phyloP scores from a whole-genome alignment of 1,139 yeast species.

The Debaryomyces sp. region DNA sequence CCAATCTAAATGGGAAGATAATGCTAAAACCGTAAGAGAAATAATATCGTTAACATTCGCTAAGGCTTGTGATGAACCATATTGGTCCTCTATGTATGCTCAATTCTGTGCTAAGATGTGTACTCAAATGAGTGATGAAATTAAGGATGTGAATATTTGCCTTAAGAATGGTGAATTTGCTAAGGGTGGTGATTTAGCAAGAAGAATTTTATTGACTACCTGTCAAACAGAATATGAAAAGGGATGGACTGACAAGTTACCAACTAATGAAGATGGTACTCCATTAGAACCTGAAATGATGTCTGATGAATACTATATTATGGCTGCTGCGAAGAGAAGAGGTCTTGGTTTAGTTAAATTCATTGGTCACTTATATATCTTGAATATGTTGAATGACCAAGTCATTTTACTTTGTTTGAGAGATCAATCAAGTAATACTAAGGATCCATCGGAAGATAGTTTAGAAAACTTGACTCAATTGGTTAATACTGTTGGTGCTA shows the following conservation, averaged over 20 bases:
- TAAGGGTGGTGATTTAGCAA: slow-evolving; percentile 71
- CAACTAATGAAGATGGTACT: slow-evolving; percentile 78
- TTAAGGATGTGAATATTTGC: slow-evolving; percentile 58
- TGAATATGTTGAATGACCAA: slow-evolving; percentile 74
- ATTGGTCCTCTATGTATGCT: slow-evolving; percentile 98
- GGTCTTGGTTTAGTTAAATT: slow-evolving; percentile 96
- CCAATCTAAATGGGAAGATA: slow-evolving; percentile 86
- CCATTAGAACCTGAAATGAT: slow-evolving; percentile 84
- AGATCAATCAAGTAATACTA: slow-evolving; percentile 60
- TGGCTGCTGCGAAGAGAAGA: slow-evolving; percentile 96
- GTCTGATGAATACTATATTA: slow-evolving; percentile 92
- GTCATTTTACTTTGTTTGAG: slow-evolving; percentile 79
- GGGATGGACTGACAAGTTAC: slow-evolving; percentile 91
- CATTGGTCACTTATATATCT: slow-evolving; percentile 89
- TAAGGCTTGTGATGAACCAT: slow-evolving; percentile 97
- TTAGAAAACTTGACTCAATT: slow-evolving; percentile 89
- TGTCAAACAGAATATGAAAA: slow-evolving; percentile 94
- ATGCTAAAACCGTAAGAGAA: slow-evolving; percentile 77
- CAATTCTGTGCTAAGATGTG: slow-evolving; percentile 87
- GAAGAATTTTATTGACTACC: slow-evolving; percentile 79
- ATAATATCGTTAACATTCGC: slow-evolving; percentile 88
- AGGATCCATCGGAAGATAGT: slow-evolving; percentile 85
- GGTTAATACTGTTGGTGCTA: slow-evolving; percentile 85
- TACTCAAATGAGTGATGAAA: slow-evolving; percentile 65
- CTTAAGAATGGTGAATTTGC: slow-evolving; percentile 57